Evolutionary conservation across 2,329 filamentous ascomycete species (phyloP), one percentile per base, ranked within the genome.

Genomic region (Fusarium pseudonygamai): DNA sequence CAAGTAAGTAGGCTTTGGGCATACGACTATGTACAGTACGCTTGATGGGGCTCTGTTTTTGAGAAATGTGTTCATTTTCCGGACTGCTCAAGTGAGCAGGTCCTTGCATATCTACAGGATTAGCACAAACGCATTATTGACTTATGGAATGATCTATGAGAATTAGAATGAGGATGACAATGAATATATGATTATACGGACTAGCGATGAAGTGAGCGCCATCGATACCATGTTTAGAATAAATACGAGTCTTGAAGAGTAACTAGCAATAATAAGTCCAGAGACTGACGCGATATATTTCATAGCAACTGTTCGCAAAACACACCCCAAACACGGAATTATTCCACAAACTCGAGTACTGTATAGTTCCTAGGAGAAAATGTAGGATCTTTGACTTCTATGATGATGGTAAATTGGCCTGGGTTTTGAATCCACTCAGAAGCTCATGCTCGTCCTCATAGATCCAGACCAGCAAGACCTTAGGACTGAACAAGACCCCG

Each of bases 321-420:
- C n/a, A 42, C n/a, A 24, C n/a, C 40, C 14, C 1, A 37, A 42
- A 16, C 40, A 5, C 6, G 14, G 16, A 3, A 7, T 0, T 11
- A 11, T 24, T 6, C n/a, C 8, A 16, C 8, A 3, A 42, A 16
- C n/a, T 24, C 9, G 2, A 42, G 15, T 42, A 18, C 39, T n/a
- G 15, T 15, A 9, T 9, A 16, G 3, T 40, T n/a, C 4, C 5
- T 14, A n/a, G 9, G 16, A 16, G 5, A 11, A 24, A 4, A 1
- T 4, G 22, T 0, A 24, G 8, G 9, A 1, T 11, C 9, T 16
- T 24, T 5, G 6, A 16, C 9, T 37, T 3, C 6, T 16, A 13
- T 39, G 20, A 1, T 22, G 20, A 7, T 22, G 18, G 7, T 1
- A 13, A 22, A 22, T 0, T 39, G 20, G 20, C 37, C 37, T 22